A percentile compares a stretch with the other conserved stretches of the same genome.
phyloP scores from a whole-genome alignment of 768 basidiomycete genomes.

The Calocybe gangraenosa region DNA sequence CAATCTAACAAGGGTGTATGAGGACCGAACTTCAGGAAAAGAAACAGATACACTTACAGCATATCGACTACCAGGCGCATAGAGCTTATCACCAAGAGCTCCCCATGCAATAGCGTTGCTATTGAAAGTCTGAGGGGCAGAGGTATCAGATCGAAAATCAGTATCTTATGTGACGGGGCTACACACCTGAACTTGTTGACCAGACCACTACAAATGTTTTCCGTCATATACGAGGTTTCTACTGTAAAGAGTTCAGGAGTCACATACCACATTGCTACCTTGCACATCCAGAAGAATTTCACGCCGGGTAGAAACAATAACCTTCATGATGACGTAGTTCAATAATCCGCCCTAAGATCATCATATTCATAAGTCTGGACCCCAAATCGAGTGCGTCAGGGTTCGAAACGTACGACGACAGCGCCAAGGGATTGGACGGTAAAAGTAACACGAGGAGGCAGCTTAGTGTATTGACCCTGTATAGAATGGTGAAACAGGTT shows the following conservation, averaged over 20 bases:
- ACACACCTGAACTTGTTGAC: constrained; percentile 33
- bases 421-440: constrained; percentile 54
- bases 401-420: constrained; percentile 38
- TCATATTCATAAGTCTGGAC: neutral
- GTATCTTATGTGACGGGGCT: neutral
- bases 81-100: constrained; percentile 45
- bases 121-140: constrained; percentile 29
- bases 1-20: constrained; percentile 28
- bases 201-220: constrained; percentile 35
- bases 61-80: constrained; percentile 42
- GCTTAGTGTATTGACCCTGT: constrained; percentile 45
- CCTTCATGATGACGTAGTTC: constrained; percentile 54
- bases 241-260: constrained; percentile 18
- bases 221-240: constrained; percentile 7
- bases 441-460: constrained; percentile 63
- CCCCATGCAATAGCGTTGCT: constrained; percentile 57
- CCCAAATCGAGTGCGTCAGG: neutral
- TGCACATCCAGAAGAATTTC: constrained; percentile 46
- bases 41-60: constrained; percentile 25
- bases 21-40: constrained; percentile 4
- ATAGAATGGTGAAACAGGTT: neutral
- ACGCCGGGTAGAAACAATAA: constrained; percentile 44
- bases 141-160: neutral
- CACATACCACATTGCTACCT: constrained; percentile 47
- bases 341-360: constrained; percentile 28